These are phyloP conservation scores for Arthroderma uncinatum DNA, from an alignment of 2,329 filamentous ascomycete species.

Conservation along the genomic window DNA sequence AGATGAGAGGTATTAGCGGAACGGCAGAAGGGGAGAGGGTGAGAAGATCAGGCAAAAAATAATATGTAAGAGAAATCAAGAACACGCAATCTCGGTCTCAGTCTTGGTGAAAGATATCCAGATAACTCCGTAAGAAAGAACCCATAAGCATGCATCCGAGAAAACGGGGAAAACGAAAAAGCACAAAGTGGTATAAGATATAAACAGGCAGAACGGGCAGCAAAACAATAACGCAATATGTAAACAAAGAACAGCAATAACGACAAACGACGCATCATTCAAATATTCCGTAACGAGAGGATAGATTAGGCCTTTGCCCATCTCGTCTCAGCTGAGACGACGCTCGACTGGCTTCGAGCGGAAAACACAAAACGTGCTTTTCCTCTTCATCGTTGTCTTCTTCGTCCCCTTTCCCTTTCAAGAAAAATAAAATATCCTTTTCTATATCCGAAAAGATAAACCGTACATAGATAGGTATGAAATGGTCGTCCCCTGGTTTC, in stretches of 20 bases:
- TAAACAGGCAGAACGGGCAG: not conserved
- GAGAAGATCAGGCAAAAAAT: not conserved
- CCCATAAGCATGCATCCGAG: not conserved
- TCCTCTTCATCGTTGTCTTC: not conserved
- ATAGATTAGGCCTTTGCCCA: not conserved
- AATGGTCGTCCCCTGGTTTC: not conserved
- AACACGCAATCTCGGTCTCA: not conserved
- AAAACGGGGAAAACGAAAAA: not conserved
- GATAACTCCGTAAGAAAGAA: not conserved
- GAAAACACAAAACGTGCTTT: not conserved
- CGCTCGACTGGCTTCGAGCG: slow-evolving; percentile 3
- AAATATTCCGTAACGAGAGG: not conserved
- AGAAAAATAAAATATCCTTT: not conserved
- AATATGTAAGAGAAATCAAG: not conserved
- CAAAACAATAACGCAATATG: not conserved
- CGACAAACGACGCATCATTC: not conserved
- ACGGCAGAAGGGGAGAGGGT: not conserved
- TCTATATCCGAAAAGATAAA: slow-evolving; percentile 6
- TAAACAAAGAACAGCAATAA: not conserved
- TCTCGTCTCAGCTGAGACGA: not conserved
- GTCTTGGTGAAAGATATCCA: not conserved
- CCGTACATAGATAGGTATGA: not conserved
- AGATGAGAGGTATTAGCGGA: not conserved
- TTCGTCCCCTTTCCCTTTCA: not conserved
- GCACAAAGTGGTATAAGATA: not conserved